Percentiles rank a stretch among this genome's conserved stretches.
Evolutionary conservation across 2,329 filamentous ascomycete species (phyloP).

Genomic region (Hypoxylon sp.): DNA sequence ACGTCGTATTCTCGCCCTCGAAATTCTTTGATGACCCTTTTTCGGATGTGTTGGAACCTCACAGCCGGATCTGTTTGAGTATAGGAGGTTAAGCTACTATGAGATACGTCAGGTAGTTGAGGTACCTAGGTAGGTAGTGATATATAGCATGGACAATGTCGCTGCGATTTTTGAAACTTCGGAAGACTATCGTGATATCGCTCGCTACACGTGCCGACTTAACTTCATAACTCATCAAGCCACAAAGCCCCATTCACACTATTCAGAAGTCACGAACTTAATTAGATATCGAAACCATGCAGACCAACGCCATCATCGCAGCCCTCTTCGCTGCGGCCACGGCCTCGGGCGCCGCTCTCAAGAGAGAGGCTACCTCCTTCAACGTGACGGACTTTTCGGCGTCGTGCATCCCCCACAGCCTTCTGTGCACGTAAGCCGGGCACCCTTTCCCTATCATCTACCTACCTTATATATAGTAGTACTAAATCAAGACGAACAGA

Average conservation of each 20-base stretch:
- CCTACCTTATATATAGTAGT: neutral
- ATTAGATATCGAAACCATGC: constrained; percentile 29
- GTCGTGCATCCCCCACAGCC: constrained; percentile 44
- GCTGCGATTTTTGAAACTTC: neutral
- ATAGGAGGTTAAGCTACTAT: constrained; percentile 10
- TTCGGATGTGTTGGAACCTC: constrained; percentile 17
- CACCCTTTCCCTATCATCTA: too few species aligned
- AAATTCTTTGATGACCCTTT: constrained; percentile 17
- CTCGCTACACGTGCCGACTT: neutral
- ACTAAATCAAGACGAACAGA: constrained; percentile 26
- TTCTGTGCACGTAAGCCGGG: constrained; percentile 40
- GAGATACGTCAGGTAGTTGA: neutral
- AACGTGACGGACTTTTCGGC: constrained; percentile 41
- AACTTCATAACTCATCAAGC: neutral
- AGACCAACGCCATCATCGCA: constrained; percentile 33
- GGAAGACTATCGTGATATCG: neutral
- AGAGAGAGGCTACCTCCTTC: constrained; percentile 31
- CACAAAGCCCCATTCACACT: too few species aligned
- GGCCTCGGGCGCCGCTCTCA: constrained; percentile 35
- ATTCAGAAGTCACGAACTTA: neutral
- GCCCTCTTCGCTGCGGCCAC: constrained; percentile 35
- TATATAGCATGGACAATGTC: neutral
- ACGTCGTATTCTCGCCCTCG: constrained; percentile 30
- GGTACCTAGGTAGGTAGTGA: too few species aligned
- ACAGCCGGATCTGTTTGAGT: constrained; percentile 18